Base-by-base conservation (phyloP, 495 filamentous ascomycete genomes). In the Annulohypoxylon bovei region DNA sequence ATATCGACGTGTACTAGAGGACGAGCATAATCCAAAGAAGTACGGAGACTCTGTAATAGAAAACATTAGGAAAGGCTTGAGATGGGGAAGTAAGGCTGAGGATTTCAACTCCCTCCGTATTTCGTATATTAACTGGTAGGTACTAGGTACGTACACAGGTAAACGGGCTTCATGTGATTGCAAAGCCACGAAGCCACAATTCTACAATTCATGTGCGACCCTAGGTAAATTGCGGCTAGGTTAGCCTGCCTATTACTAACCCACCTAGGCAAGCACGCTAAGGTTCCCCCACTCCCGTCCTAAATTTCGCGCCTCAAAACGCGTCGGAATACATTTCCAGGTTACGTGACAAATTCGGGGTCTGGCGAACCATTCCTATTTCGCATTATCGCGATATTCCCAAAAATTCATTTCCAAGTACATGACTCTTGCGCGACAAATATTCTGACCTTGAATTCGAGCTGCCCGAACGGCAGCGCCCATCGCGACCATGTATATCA, bases 401-500 rank as follows among this genome's bases (percentile, higher is more conserved):
- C 23, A 6, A 67, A 58, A 4, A 14, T 40, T 49, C 35, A 47
- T 65, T 40, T 33, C 12, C 30, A n/a, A 50, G 2, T 65, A 42
- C 35, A 61, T 22, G 42, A 44, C 5, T 42, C 4, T 61, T 59
- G 28, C 37, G 75, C 72, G 75, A 75, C 72, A 56, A 64, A 55
- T 61, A 65, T 60, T 66, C 57, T 71, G 66, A 65, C 32, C 70
- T 25, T 52, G 27, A 61, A 40, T 65, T 67, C 75, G 73, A 71
- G 73, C 73, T 77, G 75, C 75, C 75, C 70, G 75, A 63, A 57
- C 57, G 75, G 75, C 75, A 75, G 75, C 72, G 69, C 67, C 67
- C 60, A 68, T 58, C 65, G 75, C 76, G 82, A 88, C 80, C 78
- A 97, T 98, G 93, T 93, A 96, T 83, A 98, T 99, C 87, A 98